Evolutionary conservation across 352 stramenopile genomes (phyloP), one percentile per base, ranked within the genome.

Genomic region (Phytophthora cactorum): DNA sequence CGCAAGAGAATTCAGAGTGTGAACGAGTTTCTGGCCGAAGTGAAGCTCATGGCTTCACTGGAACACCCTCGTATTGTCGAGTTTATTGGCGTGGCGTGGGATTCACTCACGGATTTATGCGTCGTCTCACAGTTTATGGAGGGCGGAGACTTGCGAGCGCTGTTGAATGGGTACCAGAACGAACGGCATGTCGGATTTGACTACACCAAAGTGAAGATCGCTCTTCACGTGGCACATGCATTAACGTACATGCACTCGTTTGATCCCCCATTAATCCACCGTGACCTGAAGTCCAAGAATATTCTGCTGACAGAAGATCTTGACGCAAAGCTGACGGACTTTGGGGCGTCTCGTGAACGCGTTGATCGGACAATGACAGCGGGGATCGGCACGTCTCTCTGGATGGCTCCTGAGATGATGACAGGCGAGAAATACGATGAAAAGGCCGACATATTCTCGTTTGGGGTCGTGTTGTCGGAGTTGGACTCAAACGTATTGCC

Each of bases 11-110:
- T 75, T 10, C 59, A 70, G 22, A 66, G 77, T 36, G 79, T 86
- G 34, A 72, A 81, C 15, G 64, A 70, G 1, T 86, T 88, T 25
- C 25, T 83, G 27, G 54, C 52, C 0, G 81, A 90, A 28, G 70
- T 90, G 17, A 81, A 82, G 52, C 47, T 85, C 9, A 81, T 88
- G 67, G 69, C 78, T 0, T 64, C 60, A 1, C 17, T 90, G 6
- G 74, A 86, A n/a, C 62, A 70, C 15, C 62, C 62, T 5, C 28
- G 54, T 0, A 70, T 70, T 22, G 62, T 70, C 5, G 25, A 68
- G 29, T 88, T 90, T 43, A 68, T 89, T 28, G 82, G 79, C 2
- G 79, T 89, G 10, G 79, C 79, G 11, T 90, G 81, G 76, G 74
- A 79, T 39, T 76, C 68, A 4, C 52, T 76, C 31, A 66, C 49